Conservation (phyloP, 805 yeast species). For the Lipomyces oligophaga region DNA sequence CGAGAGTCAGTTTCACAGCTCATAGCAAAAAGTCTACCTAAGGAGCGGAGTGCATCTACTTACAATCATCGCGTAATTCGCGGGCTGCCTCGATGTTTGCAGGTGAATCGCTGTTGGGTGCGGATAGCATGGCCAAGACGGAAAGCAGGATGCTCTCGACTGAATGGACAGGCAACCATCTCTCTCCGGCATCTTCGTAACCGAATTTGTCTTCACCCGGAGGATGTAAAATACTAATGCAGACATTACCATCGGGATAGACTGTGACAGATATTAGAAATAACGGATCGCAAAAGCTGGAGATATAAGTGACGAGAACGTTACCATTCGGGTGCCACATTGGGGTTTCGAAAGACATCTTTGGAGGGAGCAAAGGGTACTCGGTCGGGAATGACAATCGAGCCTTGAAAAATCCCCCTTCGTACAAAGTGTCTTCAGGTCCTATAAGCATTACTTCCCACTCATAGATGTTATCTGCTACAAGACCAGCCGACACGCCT, state of each 20-base stretch:
- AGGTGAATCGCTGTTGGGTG: constrained; percentile 87
- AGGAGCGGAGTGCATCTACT: no score
- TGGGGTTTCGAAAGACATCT: constrained; percentile 61
- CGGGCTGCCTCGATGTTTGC: constrained; percentile 93
- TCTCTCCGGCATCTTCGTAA: constrained; percentile 78
- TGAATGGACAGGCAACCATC: constrained; percentile 91
- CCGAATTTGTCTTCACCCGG: constrained; percentile 88
- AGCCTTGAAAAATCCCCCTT: constrained; percentile 72
- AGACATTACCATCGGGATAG: constrained; percentile 79
- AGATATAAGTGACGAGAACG: no score
- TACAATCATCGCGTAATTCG: constrained; percentile 66
- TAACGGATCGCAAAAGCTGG: no score
- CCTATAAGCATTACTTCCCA: constrained; percentile 75
- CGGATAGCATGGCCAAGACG: constrained; percentile 83
- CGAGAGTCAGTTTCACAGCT: no score
- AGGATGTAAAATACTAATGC: constrained; percentile 79
- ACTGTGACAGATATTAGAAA: no score
- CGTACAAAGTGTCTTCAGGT: constrained; percentile 67
- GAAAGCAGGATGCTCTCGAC: constrained; percentile 79
- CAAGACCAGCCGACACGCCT: constrained; percentile 82
- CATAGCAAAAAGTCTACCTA: no score
- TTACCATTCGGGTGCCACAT: constrained; percentile 73
- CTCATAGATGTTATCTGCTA: constrained; percentile 46
- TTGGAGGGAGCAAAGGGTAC: constrained; percentile 69
- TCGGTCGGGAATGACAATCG: constrained; percentile 57